Percentiles rank a stretch among this genome's conserved stretches.
These are phyloP conservation scores for Microcyclospora tardicrescens DNA, from an alignment of 2,329 filamentous ascomycete species.

Conservation along the genomic window DNA sequence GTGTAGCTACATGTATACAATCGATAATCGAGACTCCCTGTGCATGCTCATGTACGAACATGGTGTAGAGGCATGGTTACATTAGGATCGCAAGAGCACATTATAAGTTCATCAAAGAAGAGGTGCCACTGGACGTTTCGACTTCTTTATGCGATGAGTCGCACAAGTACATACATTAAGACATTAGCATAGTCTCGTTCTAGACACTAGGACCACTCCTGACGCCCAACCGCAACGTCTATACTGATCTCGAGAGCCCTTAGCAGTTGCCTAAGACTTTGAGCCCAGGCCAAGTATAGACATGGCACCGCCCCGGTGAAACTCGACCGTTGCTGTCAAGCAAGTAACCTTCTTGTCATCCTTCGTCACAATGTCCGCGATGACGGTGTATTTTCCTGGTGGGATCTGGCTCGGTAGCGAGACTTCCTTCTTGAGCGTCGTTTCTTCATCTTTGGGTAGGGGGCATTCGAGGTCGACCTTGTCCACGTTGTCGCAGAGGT, in stretches of 20 bases:
- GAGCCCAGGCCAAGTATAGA: no score
- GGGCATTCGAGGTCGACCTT: slow-evolving; percentile 87
- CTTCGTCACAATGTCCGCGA: slow-evolving; percentile 68
- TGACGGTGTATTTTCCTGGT: slow-evolving; percentile 78
- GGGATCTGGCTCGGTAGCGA: slow-evolving; percentile 78
- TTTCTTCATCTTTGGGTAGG: slow-evolving; percentile 60
- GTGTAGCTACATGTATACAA: no score
- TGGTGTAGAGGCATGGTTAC: no score
- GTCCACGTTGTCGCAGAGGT: slow-evolving; percentile 78
- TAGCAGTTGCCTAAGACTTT: background rate
- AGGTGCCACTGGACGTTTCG: no score
- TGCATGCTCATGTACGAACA: no score
- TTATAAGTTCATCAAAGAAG: no score
- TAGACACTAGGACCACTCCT: no score
- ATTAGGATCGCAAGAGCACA: no score
- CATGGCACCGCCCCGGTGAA: slow-evolving; percentile 31
- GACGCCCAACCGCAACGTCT: no score
- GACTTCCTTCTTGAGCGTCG: slow-evolving; percentile 63
- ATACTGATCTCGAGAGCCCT: no score
- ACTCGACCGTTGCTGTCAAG: slow-evolving; percentile 60
- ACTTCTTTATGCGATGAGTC: background rate
- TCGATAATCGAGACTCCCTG: no score
- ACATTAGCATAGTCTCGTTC: no score
- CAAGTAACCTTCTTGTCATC: slow-evolving; percentile 77
- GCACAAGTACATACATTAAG: background rate